A percentile compares a stretch with the other conserved stretches of the same genome.
phyloP scores from a whole-genome alignment of 257 asterid species.

The Ehretia macrophylla region DNA sequence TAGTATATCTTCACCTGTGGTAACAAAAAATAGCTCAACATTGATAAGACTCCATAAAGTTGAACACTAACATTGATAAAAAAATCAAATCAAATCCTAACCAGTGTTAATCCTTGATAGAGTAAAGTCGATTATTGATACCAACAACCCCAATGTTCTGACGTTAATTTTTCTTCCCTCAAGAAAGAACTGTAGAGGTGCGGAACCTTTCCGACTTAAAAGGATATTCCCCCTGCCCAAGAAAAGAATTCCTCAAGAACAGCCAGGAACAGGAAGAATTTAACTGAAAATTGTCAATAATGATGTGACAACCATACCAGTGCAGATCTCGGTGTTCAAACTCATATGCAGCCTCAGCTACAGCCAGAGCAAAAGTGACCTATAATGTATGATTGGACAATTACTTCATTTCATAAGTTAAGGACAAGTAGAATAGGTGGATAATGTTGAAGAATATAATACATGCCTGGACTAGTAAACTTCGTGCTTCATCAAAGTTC shows the following conservation, averaged over 20 bases:
- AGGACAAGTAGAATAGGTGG: conserved; percentile 11
- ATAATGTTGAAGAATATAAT: conserved; percentile 5
- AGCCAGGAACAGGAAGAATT: conserved; percentile 12
- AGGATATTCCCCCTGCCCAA: conserved; percentile 87
- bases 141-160: conserved; percentile 64
- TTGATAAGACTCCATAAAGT: not conserved
- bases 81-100: conserved; percentile 13
- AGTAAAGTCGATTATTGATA: conserved; percentile 88
- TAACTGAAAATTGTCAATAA: conserved; percentile 19
- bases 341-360: conserved; percentile 90
- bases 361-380: conserved; percentile 87
- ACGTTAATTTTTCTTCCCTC: conserved; percentile 59
- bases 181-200: conserved; percentile 58
- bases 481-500: conserved; percentile 79
- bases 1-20: conserved; percentile 86
- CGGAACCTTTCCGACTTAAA: conserved; percentile 56
- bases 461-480: conserved; percentile 77
- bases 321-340: conserved; percentile 96
- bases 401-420: conserved; percentile 14
- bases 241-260: conserved; percentile 12
- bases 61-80: conserved; percentile 4
- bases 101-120: conserved; percentile 95
- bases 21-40: conserved; percentile 3
- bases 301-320: conserved; percentile 50
- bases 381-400: conserved; percentile 28